phyloP scores from a whole-genome alignment of 2,329 filamentous ascomycete genomes.

The Botrytis paeoniae region DNA sequence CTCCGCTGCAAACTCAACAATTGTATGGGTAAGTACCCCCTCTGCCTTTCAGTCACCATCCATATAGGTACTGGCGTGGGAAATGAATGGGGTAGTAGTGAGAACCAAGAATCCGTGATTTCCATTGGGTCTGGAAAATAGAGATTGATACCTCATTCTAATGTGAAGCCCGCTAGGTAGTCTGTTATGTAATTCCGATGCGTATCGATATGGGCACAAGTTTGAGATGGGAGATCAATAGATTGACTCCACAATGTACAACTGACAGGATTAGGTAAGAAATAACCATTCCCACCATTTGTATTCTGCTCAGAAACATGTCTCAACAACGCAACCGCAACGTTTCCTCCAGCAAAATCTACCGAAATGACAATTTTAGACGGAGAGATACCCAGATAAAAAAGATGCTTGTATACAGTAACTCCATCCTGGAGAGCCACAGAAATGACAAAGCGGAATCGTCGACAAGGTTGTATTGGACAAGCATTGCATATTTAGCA shows the following conservation, averaged over 20 bases:
- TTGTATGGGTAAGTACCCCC: constrained; percentile 43
- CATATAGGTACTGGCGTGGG: constrained; percentile 41
- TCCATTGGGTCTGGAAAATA: constrained; percentile 36
- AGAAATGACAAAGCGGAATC: constrained; percentile 46
- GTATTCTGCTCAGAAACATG: constrained; percentile 41
- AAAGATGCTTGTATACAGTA: constrained; percentile 46
- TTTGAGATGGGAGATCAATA: constrained; percentile 38
- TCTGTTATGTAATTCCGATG: constrained; percentile 38
- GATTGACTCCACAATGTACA: constrained; percentile 44
- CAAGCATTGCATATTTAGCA: constrained; percentile 42
- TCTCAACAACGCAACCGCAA: constrained; percentile 44
- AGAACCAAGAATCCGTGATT: constrained; percentile 41
- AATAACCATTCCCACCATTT: background rate
- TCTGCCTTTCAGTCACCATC: constrained; percentile 39
- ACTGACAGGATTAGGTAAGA: constrained; percentile 36
- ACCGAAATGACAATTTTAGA: constrained; percentile 45
- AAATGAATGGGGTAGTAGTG: constrained; percentile 40
- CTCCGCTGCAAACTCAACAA: constrained; percentile 39
- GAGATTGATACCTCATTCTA: constrained; percentile 42
- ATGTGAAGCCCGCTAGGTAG: constrained; percentile 41
- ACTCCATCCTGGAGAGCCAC: constrained; percentile 49
- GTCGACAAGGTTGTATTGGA: constrained; percentile 48
- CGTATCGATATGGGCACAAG: constrained; percentile 34
- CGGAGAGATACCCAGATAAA: constrained; percentile 41
- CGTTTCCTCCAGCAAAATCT: constrained; percentile 49